Percentiles rank a stretch among this genome's conserved stretches.
Evolutionary conservation across 2,329 filamentous ascomycete genomes (phyloP).

Genomic region (Penicillium aurantiogriseum): DNA sequence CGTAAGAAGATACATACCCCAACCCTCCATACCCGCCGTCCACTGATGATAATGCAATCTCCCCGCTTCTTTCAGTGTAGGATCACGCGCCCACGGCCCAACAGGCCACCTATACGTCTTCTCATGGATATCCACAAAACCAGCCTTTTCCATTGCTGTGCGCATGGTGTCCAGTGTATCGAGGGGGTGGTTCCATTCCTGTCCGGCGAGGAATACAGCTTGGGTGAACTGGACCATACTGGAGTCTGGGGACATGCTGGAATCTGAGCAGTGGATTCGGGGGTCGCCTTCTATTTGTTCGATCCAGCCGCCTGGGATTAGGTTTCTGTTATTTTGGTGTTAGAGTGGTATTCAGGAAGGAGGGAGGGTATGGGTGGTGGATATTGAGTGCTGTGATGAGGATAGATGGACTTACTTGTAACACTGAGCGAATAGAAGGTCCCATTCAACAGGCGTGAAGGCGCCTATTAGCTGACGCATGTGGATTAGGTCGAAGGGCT

Average conservation of each 20-base stretch:
- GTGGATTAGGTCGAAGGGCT: conserved; percentile 21
- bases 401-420: not conserved
- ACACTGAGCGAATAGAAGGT: conserved; percentile 1
- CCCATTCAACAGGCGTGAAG: conserved; percentile 7
- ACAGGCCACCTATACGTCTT: conserved; percentile 24
- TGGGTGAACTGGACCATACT: not conserved
- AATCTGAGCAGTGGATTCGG: not conserved
- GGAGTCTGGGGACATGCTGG: not conserved
- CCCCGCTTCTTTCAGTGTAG: conserved; percentile 40
- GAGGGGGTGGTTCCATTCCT: conserved; percentile 16
- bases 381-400: no score
- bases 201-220: conserved; percentile 14
- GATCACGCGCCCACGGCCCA: conserved; percentile 28
- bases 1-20: conserved; percentile 23
- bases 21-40: conserved; percentile 24
- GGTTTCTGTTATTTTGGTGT: not conserved
- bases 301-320: conserved; percentile 4
- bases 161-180: conserved; percentile 22
- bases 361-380: not conserved
- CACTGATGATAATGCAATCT: conserved; percentile 24
- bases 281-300: conserved; percentile 6
- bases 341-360: not conserved
- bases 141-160: conserved; percentile 16
- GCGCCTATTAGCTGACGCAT: conserved; percentile 9
- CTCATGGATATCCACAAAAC: conserved; percentile 31